Conservation (phyloP, 495 filamentous ascomycete species). For the Penicillium pulvis region DNA sequence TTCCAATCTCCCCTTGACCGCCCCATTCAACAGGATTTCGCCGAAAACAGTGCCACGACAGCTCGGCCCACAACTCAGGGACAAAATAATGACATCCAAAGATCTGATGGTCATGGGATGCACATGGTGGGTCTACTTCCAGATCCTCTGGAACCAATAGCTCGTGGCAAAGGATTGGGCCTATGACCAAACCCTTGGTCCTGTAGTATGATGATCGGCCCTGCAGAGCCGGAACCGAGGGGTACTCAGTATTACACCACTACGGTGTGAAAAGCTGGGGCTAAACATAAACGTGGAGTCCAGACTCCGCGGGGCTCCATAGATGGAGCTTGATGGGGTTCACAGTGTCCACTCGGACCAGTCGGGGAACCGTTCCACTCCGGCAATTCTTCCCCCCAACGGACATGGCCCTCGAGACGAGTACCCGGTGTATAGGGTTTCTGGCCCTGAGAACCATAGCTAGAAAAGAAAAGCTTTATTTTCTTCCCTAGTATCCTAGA, state of each 20-base stretch:
- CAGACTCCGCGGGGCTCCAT: conserved; percentile 6
- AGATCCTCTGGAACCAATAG: conserved; percentile 6
- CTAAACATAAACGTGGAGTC: conserved; percentile 1
- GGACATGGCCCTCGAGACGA: not conserved
- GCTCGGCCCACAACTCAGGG: conserved; percentile 3
- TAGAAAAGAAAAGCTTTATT: too few species aligned
- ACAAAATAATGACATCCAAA: conserved; percentile 14
- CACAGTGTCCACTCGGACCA: conserved; percentile 4
- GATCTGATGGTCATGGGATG: conserved; percentile 33
- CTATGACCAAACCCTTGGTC: not conserved
- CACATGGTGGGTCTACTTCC: not conserved
- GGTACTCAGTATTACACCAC: not conserved
- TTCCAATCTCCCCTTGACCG: conserved; percentile 9
- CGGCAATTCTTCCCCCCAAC: not conserved
- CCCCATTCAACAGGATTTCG: conserved; percentile 1
- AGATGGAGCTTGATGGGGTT: conserved; percentile 6
- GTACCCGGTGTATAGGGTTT: not conserved
- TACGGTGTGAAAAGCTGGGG: not conserved
- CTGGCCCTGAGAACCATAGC: not conserved
- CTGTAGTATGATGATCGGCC: not conserved
- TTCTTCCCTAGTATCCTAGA: too few species aligned
- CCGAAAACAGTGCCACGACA: conserved; percentile 8
- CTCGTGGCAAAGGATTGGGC: not conserved
- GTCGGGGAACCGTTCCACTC: conserved; percentile 1
- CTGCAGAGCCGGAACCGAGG: conserved; percentile 7